Evolutionary conservation across 495 filamentous ascomycete genomes (phyloP).

Genomic region (Xylaria venustula): DNA sequence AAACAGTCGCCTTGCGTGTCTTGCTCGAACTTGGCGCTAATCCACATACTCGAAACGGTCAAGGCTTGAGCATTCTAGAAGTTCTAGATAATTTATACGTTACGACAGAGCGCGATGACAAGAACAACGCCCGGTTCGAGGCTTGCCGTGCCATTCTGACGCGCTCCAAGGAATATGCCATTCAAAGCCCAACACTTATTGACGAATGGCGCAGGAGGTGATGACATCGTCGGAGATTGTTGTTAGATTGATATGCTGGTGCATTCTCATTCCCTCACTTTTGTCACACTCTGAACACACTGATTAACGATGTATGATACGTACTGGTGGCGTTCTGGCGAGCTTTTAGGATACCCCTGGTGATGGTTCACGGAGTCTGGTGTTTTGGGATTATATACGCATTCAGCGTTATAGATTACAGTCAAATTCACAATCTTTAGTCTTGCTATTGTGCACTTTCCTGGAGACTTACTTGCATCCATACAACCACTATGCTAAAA

Average conservation of each 20-base stretch:
- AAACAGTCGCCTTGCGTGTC: conserved; percentile 42
- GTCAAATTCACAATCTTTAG: background rate
- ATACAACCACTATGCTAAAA: too few species aligned
- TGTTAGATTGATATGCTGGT: background rate
- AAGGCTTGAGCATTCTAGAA: conserved; percentile 36
- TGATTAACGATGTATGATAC: background rate
- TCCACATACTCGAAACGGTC: conserved; percentile 39
- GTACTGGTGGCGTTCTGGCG: conserved; percentile 2
- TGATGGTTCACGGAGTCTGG: background rate
- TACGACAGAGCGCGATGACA: conserved; percentile 22
- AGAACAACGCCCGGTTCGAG: conserved; percentile 25
- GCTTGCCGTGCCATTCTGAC: conserved; percentile 28
- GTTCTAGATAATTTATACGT: conserved; percentile 31
- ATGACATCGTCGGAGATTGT: background rate
- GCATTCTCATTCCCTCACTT: background rate
- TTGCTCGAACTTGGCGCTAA: conserved; percentile 44
- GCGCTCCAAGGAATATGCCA: background rate
- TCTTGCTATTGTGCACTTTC: background rate
- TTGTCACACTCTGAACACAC: background rate
- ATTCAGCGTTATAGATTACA: background rate
- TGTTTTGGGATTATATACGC: background rate
- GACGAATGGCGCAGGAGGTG: conserved; percentile 8
- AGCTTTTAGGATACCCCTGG: conserved; percentile 11
- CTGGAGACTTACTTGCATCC: too few species aligned
- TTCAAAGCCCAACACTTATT: conserved; percentile 1